A percentile compares a stretch with the other conserved stretches of the same genome.
These are phyloP conservation scores for Collybia nuda DNA, from an alignment of 768 basidiomycete species.

Conservation along the genomic window DNA sequence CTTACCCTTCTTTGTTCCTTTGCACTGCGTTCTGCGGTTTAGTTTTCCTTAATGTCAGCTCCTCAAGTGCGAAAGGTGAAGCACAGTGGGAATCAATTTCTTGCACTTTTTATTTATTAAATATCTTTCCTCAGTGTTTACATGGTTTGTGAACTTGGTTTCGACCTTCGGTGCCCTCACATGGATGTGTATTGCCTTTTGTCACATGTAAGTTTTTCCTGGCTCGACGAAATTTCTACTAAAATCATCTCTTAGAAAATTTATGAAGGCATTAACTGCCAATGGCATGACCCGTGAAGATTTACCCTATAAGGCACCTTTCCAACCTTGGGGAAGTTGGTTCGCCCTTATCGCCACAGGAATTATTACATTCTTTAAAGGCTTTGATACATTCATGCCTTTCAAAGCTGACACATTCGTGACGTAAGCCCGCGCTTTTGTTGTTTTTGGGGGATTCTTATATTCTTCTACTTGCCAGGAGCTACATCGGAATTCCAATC, in stretches of 20 bases:
- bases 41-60: constrained; percentile 56
- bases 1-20: constrained; percentile 49
- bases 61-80: constrained; percentile 50
- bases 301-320: constrained; percentile 56
- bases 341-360: constrained; percentile 52
- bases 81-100: background rate
- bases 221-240: background rate
- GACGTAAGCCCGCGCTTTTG: constrained; percentile 40
- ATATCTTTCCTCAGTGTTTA: constrained; percentile 44
- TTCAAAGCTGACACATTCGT: constrained; percentile 59
- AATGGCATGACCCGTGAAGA: constrained; percentile 41
- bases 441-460: constrained; percentile 2
- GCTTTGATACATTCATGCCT: constrained; percentile 48
- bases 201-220: constrained; percentile 50
- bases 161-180: constrained; percentile 49
- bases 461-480: constrained; percentile 28
- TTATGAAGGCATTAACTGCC: constrained; percentile 43
- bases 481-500: constrained; percentile 41
- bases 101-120: constrained; percentile 5
- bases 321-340: constrained; percentile 62
- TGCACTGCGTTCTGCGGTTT: constrained; percentile 57
- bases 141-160: constrained; percentile 49
- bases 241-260: constrained; percentile 24
- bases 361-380: constrained; percentile 60
- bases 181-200: constrained; percentile 53